Evolutionary conservation across 768 basidiomycete species (phyloP).

Genomic region (Leccinum subgranulosum): DNA sequence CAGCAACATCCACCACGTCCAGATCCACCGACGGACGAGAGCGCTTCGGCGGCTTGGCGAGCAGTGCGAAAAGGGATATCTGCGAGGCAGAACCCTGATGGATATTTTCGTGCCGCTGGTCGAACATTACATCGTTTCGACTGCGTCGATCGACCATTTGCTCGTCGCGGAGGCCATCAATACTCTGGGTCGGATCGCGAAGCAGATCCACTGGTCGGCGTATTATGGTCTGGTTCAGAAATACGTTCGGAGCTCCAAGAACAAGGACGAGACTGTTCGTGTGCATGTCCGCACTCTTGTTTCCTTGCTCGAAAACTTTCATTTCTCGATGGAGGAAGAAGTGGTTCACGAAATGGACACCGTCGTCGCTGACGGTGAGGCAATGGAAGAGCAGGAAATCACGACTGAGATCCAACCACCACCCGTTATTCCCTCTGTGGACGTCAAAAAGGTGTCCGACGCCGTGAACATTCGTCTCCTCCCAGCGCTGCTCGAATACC

Average conservation of each 20-base stretch:
- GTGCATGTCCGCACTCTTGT: slow-evolving; percentile 85
- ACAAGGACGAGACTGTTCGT: slow-evolving; percentile 29
- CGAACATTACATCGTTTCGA: slow-evolving; percentile 63
- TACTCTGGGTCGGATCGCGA: slow-evolving; percentile 74
- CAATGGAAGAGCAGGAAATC: slow-evolving; percentile 21
- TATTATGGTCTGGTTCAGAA: slow-evolving; percentile 80
- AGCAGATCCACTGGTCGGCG: slow-evolving; percentile 75
- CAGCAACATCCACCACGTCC: slow-evolving; percentile 92
- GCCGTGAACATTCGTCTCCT: slow-evolving; percentile 74
- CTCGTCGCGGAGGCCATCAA: slow-evolving; percentile 87
- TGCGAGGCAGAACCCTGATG: slow-evolving; percentile 67
- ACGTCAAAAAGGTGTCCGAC: slow-evolving; percentile 56
- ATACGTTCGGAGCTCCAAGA: slow-evolving; percentile 67
- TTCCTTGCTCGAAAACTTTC: slow-evolving; percentile 84
- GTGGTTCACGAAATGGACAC: slow-evolving; percentile 33
- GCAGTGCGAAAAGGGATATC: slow-evolving; percentile 57
- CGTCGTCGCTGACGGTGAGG: slow-evolving; percentile 31
- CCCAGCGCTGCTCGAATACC: slow-evolving; percentile 72
- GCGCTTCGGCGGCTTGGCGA: slow-evolving; percentile 85
- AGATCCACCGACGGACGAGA: slow-evolving; percentile 83
- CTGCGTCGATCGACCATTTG: slow-evolving; percentile 59
- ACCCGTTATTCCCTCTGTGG: slow-evolving; percentile 2
- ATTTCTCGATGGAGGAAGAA: slow-evolving; percentile 75
- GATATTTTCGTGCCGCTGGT: slow-evolving; percentile 89
- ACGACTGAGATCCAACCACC: slow-evolving; percentile 15